Base-by-base conservation (phyloP, 2,329 filamentous ascomycete species). In the Tricladium varicosporioides region DNA sequence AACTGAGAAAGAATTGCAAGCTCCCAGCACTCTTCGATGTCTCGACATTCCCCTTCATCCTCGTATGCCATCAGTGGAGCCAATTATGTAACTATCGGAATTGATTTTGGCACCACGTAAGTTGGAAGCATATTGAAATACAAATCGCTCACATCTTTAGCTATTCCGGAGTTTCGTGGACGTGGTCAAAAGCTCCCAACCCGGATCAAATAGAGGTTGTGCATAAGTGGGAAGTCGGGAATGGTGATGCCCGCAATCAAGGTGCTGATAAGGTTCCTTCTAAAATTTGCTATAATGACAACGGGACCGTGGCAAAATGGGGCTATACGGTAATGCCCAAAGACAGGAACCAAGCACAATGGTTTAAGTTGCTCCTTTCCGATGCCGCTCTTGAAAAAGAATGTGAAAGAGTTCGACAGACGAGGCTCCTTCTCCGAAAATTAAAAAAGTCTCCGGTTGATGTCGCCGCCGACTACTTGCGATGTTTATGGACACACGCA, bases 81-180 rank as follows among this genome's bases (percentile, higher is more conserved):
- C n/a, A n/a, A 45, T 13, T 53, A 43, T 36, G 40, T 58, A 13
- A 40, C 42, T 15, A 58, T 58, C 18, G 56, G 56, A 5, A 58
- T 58, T 36, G 56, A 58, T 19, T 54, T 51, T 42, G 56, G 56
- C 14, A 58, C 56, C 43, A 58, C 51, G 56, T 54, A 47, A 51
- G 56, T 33, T n/a, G 19, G n/a, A 33, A 15, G 16, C 8, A 49
- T 15, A 14, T 14, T 16, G 11, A 5, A 50, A 13, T 36, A 8
- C 13, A 31, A 16, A 18, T 50, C 14, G n/a, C 19, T 54, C 15
- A 49, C 44, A 40, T 14, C 14, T n/a, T 32, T 22, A 54, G 56
- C 2, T 58, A 42, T 32, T 58, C 56, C 2, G 56, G 51, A 14
- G 51, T 54, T 2, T 16, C 56, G 5, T 58, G 51, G 51, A 31